Evolutionary conservation across 805 yeast genomes (phyloP), one percentile per base, ranked within the genome.

Genomic region (Yarrowia hollandica): DNA sequence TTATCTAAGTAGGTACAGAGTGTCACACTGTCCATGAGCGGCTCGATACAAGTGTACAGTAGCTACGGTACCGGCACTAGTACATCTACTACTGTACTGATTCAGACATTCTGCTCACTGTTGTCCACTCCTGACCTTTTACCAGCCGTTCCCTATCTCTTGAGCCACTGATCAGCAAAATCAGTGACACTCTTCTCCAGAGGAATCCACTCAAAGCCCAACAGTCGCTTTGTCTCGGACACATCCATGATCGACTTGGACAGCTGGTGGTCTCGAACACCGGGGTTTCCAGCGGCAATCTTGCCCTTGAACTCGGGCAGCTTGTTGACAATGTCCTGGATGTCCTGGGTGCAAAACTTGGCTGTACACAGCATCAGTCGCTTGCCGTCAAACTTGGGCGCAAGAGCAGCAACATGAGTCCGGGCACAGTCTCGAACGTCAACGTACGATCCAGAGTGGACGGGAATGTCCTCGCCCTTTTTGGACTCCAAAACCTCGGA

Each of bases 341-440:
- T 35, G 12, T 60, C 46, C 34, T 59, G 62, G 30, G 38, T 48
- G 22, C 60, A 41, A 54, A 37, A 62, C 22, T 39, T 33, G 14
- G 66, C 70, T 3, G 55, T 48, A 11, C 63, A 62, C 34, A 57
- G 33, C 22, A 67, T 44, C 31, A 68, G 65, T 56, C 64, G 61
- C 15, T 70, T 63, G 60, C 65, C 37, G 19, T 66, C 62, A 12
- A 60, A 38, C 15, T 19, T n/a, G 68, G 69, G 52, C 70, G 60
- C 59, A 59, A 81, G 73, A 5, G 85, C 82, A 11, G 67, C 63
- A 10, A 81, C 65, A 65, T 84, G 88, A 4, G 84, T 82, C 41
- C 66, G 66, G 4, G 88, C 85, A 39, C 80, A 85, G 65, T 84
- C 88, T 65, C 86, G 75, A 5, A 83, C 86, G 67, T 84, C 86